Base-by-base conservation (phyloP, 306 rosid genomes). In the Phaseolus lunatus region DNA sequence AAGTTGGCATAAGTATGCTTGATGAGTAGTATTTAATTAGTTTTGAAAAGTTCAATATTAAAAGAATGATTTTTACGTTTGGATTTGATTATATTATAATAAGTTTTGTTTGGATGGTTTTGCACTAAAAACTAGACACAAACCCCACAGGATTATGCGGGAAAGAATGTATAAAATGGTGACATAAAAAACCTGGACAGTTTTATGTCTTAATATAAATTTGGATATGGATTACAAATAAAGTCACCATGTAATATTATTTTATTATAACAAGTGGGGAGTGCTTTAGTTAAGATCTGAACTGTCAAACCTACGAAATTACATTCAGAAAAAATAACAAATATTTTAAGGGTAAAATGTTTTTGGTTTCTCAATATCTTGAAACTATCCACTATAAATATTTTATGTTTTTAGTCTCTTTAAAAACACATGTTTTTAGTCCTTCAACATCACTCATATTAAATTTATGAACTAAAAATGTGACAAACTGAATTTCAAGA, bases 21-120 rank as follows among this genome's bases (percentile, higher is more conserved):
- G 49, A 71, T 56, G 35, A 72, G 12, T 72, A 56, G 48, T 9
- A 15, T 70, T 18, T 33, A 67, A 22, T 15, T 67, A 45, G 44
- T 68, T 66, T 3, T 13, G 12, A 26, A 67, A 43, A 67, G 6
- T 18, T 50, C 14, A 22, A 27, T 48, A 18, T 33, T 49, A 44
- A n/a, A 52, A 33, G 13, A 49, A n/a, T 47, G 23, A 16, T 3
- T 47, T 47, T 23, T 47, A 66, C 14, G 18, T 70, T 49, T 49
- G 75, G 44, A 48, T 66, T 41, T 41, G 5, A 41, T 39, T 41
- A 5, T 13, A 26, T 15, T 19, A 27, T 5, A 26, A 39, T 39
- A 59, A 26, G 20, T 9, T 59, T 59, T 57, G 20, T 27, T 16
- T 61, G 44, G 67, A 61, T 31, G 33, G 44, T 61, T 29, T 61